Base-by-base conservation (phyloP, 495 filamentous ascomycete genomes). In the Trichoderma virens region DNA sequence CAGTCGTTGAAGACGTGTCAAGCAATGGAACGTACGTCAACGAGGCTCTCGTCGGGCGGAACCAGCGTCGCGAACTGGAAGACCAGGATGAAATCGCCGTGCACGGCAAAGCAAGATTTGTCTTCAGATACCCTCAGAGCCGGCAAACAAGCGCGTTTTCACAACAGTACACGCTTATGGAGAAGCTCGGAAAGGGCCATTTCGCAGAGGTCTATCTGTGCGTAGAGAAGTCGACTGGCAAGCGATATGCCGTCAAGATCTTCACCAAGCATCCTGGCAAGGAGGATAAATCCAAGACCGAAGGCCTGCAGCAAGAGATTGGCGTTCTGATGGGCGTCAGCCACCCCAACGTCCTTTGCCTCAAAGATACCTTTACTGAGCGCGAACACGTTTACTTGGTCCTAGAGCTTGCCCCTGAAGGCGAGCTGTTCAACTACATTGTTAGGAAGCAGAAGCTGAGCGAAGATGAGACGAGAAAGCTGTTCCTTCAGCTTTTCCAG, bases 21-120 rank as follows among this genome's bases (percentile, higher is more conserved):
- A 93, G 86, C 71, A 99, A 99, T 74, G 94, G 94, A 9, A 99
- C 95, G 2, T 97, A 91, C 73, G 88, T 99, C 62, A 97, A 97
- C 70, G 91, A 96, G 67, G 89, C 88, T 4, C 81, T 95, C 35
- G 85, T 99, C 38, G 93, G 93, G 16, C 87, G 94, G 59, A 99
- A 98, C 72, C 90, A 96, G 68, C 83, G 91, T 59, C 85, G 95
- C 39, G 90, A 96, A 70, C 82, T 99, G 35, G 79, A 90, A 62
- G 89, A 96, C 69, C 86, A 88, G 23, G 95, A 98, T 67, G 93
- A 98, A 74, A 86, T 99, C 47, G 88, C 88, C 16, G 86, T 99
- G 45, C 76, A 95, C 60, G 86, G 89, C 68, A 85, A 90, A 67
- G 90, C 89, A 34, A 84, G 91, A 31, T 97, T 93, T 76, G 82